Evolutionary conservation across 129 eudicot genomes (phyloP), one percentile per base, ranked within the genome.

Genomic region (Chrysanthemum lavandulifolium): DNA sequence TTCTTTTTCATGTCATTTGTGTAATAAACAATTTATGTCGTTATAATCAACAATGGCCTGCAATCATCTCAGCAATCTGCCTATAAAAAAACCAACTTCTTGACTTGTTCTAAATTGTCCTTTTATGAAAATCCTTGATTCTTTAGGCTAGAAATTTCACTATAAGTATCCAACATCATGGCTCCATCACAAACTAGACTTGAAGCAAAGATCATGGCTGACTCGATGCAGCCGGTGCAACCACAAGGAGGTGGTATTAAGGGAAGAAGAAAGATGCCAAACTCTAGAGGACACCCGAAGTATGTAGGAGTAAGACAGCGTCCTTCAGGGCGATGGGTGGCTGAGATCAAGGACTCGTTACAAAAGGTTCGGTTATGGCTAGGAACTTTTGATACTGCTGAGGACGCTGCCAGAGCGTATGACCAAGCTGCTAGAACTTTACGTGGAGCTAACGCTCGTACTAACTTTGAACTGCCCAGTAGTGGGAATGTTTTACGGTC

Each of bases 291-390:
- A 23, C 81, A 81, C 31, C 84, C 80, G 0, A 81, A 61, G 23
- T 81, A 62, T 15, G 84, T 81, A 1, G 84, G 84, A 14, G 84
- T 81, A 2, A 69, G 81, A 21, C 84, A 81, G 10, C 76, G 84
- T 65, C 84, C 84, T 2, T 81, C 81, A 4, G 84, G 84, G 43
- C 61, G 84, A 47, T 81, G 84, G 81, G 84, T 81, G 65, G 81
- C 84, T 4, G 84, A 81, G 78, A 81, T 81, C 65, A 81, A 81
- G 51, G 84, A 81, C 74, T 81, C 78, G 5, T 71, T 81, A 74
- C 84, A 81, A 36, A 76, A 81, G 58, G 84, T 81, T n/a, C 76
- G 81, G 62, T 67, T 81, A 70, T 76, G 84, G 84, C 69, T 81
- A 10, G 84, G 84, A 45, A 81, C 84, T 47, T 81, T 81, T 10